phyloP scores from a whole-genome alignment of 192 early-diverging fungal genomes.

The Coemansia asiatica region DNA sequence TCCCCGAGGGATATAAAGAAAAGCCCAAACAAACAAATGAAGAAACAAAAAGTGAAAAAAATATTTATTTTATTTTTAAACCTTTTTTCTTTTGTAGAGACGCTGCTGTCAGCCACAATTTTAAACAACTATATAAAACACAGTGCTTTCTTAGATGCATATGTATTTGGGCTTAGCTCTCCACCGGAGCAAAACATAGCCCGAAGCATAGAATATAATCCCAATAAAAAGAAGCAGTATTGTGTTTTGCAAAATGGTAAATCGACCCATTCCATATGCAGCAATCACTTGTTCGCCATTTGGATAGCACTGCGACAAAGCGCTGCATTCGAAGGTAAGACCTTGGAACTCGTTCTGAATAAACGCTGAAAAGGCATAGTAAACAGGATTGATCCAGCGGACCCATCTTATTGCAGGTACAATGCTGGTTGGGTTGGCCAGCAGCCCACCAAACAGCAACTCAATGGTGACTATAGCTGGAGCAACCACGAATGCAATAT shows the following conservation, averaged over 20 bases:
- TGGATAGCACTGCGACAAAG: conserved; percentile 29
- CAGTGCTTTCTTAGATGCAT: conserved; percentile 17
- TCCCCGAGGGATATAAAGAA: too few relatives aligned
- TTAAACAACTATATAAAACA: neutral
- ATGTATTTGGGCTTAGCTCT: conserved; percentile 54
- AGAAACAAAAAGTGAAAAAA: neutral
- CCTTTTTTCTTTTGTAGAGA: neutral
- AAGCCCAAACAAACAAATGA: too few relatives aligned
- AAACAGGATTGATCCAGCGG: conserved; percentile 51
- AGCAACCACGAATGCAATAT: conserved; percentile 46
- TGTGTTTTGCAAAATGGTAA: conserved; percentile 30
- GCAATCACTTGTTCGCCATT: conserved; percentile 42
- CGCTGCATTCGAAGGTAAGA: conserved; percentile 31
- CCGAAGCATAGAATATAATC: conserved; percentile 21
- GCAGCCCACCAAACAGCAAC: conserved; percentile 54
- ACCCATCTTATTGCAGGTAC: conserved; percentile 52
- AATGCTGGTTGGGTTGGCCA: conserved; percentile 45
- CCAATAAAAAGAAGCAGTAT: conserved; percentile 35
- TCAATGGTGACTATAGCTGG: conserved; percentile 44
- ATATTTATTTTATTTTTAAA: neutral
- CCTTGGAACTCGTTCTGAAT: conserved; percentile 50
- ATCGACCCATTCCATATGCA: conserved; percentile 40
- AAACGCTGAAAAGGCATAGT: conserved; percentile 50
- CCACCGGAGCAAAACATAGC: conserved; percentile 49
- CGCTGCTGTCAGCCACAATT: neutral